Evolutionary conservation across 371 early-diverging fungal genomes (phyloP), one percentile per base, ranked within the genome.

Genomic region (Astathelohania contejeani): DNA sequence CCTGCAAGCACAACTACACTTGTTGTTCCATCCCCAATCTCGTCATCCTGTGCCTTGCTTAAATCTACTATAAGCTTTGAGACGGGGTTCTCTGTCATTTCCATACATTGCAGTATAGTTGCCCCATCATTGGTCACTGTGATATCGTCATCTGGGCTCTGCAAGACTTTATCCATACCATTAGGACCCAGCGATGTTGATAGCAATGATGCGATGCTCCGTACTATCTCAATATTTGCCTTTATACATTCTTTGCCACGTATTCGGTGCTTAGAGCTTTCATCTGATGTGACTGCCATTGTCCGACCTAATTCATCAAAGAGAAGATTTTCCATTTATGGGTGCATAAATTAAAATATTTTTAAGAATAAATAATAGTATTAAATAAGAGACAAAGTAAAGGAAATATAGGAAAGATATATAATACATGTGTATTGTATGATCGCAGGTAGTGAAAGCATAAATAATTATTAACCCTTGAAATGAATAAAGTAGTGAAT

Each of bases 1-100:
- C 94, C 88, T 40, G 99, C 97, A 53, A 99, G 80, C 3, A 99
- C 82, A 67, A 97, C 96, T 58, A 99, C 91, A 70, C 93, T 88
- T 14, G 99, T 99, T 27, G 99, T 99, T 53, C 99, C 99, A 76
- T 99, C 99, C 57, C 99, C 99, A 72, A 96, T 90, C 77, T 97
- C 97, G 67, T 96, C 90, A 77, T 99, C 99, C 78, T 96, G 97
- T 57, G 87, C 82, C 77, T 90, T 84, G 55, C 90, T 89, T 47
- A 99, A 77, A 74, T 95, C 89, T 14, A 94, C 91, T 51, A 99
- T 75, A 19, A 97, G 79, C 74, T 88, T 89, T 19, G 93, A 92
- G 65, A 97, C 90, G 73, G 95, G 91, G 75, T 96, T 91, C 63
- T 90, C 87, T 3, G 55, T 44, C 35, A 96, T 90, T 43, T 89